phyloP scores from a whole-genome alignment of 2,329 filamentous ascomycete genomes.

The Cadophora gregata region DNA sequence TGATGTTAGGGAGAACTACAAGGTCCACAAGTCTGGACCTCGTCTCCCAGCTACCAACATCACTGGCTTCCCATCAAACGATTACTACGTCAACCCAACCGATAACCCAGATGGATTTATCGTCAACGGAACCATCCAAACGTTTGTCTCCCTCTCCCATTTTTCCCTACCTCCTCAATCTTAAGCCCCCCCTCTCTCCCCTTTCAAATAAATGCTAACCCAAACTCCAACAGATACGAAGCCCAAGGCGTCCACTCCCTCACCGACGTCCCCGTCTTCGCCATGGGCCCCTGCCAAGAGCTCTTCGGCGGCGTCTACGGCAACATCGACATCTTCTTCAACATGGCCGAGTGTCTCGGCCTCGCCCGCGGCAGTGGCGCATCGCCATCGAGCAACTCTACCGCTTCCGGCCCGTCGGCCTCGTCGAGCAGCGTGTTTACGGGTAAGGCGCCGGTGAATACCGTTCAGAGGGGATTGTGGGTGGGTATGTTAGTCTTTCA shows the following conservation, averaged over 20 bases:
- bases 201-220: background rate
- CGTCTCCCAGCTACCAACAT: conserved; percentile 64
- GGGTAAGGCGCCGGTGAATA: conserved; percentile 22
- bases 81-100: conserved; percentile 71
- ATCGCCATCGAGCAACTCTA: conserved; percentile 23
- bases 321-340: conserved; percentile 77
- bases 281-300: conserved; percentile 79
- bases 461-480: conserved; percentile 31
- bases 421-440: conserved; percentile 14
- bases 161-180: too few relatives aligned
- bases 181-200: too few relatives aligned
- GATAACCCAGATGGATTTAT: conserved; percentile 72
- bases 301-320: conserved; percentile 74
- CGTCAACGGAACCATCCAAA: conserved; percentile 76
- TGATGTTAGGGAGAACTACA: conserved; percentile 78
- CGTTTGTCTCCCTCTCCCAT: conserved; percentile 39
- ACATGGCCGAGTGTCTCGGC: conserved; percentile 54
- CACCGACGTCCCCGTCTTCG: conserved; percentile 80
- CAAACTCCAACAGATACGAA: conserved; percentile 48
- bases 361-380: conserved; percentile 32
- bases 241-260: conserved; percentile 76
- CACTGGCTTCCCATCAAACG: conserved; percentile 54
- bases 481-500: conserved; percentile 34
- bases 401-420: conserved; percentile 4
- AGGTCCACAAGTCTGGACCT: conserved; percentile 69